Evolutionary conservation across 2,329 filamentous ascomycete species (phyloP).

Genomic region (Diaporthe eres): DNA sequence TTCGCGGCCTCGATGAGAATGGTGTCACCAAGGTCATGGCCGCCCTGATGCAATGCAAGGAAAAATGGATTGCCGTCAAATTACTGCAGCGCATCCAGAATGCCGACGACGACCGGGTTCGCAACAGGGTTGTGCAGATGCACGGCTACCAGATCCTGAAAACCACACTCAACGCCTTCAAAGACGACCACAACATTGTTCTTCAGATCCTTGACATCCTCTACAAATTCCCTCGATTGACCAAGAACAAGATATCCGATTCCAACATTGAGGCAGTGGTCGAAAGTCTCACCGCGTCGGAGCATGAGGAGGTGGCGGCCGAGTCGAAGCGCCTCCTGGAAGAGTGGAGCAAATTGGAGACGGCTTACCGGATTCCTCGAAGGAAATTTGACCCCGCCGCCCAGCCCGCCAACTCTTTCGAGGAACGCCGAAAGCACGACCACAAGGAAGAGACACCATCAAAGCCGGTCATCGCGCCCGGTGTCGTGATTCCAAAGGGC

Average conservation of each 20-base stretch:
- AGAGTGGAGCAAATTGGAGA: constrained; percentile 89
- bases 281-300: constrained; percentile 74
- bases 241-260: constrained; percentile 96
- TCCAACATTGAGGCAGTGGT: constrained; percentile 93
- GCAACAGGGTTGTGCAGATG: constrained; percentile 92
- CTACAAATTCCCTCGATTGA: constrained; percentile 88
- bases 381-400: constrained; percentile 85
- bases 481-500: constrained; percentile 68
- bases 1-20: constrained; percentile 82
- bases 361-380: constrained; percentile 92
- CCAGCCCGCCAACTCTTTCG: constrained; percentile 67
- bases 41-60: constrained; percentile 95
- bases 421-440: constrained; percentile 76
- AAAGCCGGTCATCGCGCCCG: constrained; percentile 47
- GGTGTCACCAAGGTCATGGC: constrained; percentile 97
- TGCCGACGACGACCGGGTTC: constrained; percentile 87
- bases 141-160: constrained; percentile 97
- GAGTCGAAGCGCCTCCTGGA: constrained; percentile 81
- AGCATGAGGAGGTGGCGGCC: constrained; percentile 81
- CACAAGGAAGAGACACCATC: constrained; percentile 46
- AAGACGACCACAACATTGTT: constrained; percentile 90
- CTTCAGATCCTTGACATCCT: constrained; percentile 92
- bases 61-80: constrained; percentile 99
- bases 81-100: constrained; percentile 89
- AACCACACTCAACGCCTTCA: constrained; percentile 86